A percentile compares a stretch with the other conserved stretches of the same genome.
phyloP scores from a whole-genome alignment of 2,329 filamentous ascomycete species.

The Exophiala bonariae region DNA sequence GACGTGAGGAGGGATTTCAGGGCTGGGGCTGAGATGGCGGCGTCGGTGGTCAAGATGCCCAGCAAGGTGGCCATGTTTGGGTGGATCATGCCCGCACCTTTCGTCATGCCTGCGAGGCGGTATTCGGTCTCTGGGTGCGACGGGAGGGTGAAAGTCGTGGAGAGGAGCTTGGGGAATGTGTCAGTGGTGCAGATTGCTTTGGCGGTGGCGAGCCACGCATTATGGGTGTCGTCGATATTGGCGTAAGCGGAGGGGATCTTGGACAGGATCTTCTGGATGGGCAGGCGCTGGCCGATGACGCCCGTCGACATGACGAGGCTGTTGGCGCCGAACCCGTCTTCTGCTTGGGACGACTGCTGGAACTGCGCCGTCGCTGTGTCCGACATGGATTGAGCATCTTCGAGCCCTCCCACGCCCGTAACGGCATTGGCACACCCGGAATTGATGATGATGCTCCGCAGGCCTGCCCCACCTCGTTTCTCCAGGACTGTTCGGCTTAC shows the following conservation, averaged over 20 bases:
- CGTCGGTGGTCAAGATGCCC: conserved; percentile 89
- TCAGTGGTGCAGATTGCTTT: conserved; percentile 97
- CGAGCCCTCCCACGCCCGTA: conserved; percentile 82
- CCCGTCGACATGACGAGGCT: conserved; percentile 99
- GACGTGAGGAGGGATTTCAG: conserved; percentile 70
- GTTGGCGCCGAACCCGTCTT: conserved; percentile 48
- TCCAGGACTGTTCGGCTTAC: conserved; percentile 74
- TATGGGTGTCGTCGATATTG: conserved; percentile 71
- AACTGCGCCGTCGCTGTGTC: conserved; percentile 70
- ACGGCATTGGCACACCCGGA: conserved; percentile 97
- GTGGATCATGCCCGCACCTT: conserved; percentile 98
- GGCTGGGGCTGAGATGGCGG: conserved; percentile 67
- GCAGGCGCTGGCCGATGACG: conserved; percentile 91
- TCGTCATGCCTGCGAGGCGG: conserved; percentile 89
- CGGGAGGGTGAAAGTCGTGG: conserved; percentile 78
- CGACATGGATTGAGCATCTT: conserved; percentile 87
- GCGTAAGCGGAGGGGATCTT: conserved; percentile 76
- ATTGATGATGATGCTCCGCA: conserved; percentile 86
- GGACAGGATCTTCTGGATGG: conserved; percentile 84
- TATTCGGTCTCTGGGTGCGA: conserved; percentile 65
- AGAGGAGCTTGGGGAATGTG: conserved; percentile 95
- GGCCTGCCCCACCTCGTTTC: conserved; percentile 64
- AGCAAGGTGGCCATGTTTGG: conserved; percentile 98
- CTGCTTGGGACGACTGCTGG: conserved; percentile 33
- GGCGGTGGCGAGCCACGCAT: conserved; percentile 83